Base-by-base conservation (phyloP, 257 asterid species). In the Nicotiana noctiflora region DNA sequence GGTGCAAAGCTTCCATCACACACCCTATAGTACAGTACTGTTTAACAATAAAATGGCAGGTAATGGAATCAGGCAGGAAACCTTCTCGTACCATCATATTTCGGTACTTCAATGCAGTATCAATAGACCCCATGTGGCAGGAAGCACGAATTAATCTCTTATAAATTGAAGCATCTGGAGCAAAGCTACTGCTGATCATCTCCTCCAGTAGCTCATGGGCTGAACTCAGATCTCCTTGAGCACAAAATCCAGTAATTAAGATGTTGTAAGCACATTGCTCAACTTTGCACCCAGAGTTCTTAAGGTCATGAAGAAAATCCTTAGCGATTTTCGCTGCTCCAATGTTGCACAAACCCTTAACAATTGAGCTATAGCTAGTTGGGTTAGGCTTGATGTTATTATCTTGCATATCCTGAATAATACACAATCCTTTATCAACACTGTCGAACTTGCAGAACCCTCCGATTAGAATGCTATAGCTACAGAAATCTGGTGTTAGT, bases 381-480 rank as follows among this genome's bases (percentile, higher is more conserved):
- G 88, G 55, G 31, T 92, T 83, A 49, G 95, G 94, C 65, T 84
- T 85, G 12, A 87, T 57, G 79, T 77, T 57, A 77, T 75, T 74
- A 25, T 77, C 84, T 85, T 80, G 84, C 94, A 91, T 92, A 76
- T 88, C 90, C 84, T 88, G 84, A n/a, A 87, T 63, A 80, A 88
- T 52, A 80, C 34, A 29, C 66, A 88, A 83, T 70, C 88, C 88
- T 83, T 74, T 53, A 74, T 87, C 87, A 70, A 84, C 76, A 15
- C 85, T 27, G 59, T 90, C 89, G 62, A 68, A 52, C 84, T 86
- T 84, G 49, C 87, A 85, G 75, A 88, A 85, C 34, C 94, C 94
- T 49, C 88, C 90, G 29, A 91, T 84, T 81, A 91, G 84, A 82
- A 91, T 90, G 79, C 88, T 90, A 68, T 84, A 92, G 81, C 91